Percentiles rank a stretch among this genome's conserved stretches.
These are phyloP conservation scores for Chenopodium quinoa DNA, from an alignment of 148 eudicot genomes.

Conservation along the genomic window DNA sequence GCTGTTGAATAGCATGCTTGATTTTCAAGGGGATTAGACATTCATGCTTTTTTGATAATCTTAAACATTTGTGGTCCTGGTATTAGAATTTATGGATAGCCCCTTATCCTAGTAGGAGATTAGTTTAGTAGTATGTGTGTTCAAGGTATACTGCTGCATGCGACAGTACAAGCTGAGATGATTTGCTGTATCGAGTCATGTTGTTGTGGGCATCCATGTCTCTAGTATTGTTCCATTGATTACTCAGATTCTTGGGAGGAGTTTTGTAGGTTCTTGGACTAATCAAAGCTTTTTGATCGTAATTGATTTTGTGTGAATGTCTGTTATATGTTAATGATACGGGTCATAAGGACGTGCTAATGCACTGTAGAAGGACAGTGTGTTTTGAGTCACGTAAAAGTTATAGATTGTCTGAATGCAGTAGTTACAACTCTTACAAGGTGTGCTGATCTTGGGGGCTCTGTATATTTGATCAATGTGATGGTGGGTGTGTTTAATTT, in stretches of 20 bases:
- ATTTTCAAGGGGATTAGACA: constrained; percentile 14
- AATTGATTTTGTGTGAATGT: not conserved
- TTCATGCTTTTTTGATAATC: constrained; percentile 10
- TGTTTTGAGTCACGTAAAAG: not conserved
- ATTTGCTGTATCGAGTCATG: constrained; percentile 2
- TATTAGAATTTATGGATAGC: constrained; percentile 17
- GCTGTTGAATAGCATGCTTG: constrained; percentile 20
- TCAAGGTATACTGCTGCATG: not conserved
- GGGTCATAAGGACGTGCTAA: not conserved
- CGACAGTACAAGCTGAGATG: constrained; percentile 10
- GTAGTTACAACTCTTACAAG: not conserved
- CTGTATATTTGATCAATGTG: not conserved
- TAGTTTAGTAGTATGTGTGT: constrained; percentile 21
- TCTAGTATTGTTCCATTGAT: constrained; percentile 13
- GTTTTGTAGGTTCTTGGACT: constrained; percentile 7
- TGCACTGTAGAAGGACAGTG: not conserved
- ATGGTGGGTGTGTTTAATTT: not conserved
- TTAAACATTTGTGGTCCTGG: constrained; percentile 23
- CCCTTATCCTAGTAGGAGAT: constrained; percentile 23
- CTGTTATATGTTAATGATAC: not conserved
- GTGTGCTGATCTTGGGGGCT: not conserved
- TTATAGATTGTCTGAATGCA: not conserved
- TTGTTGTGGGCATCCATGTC: constrained; percentile 18
- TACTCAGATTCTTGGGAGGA: not conserved
- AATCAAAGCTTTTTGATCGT: not conserved